Percentiles rank a stretch among this genome's conserved stretches.
Conservation (phyloP, 176 grass and related monocot genomes). For the Zoysia japonica region DNA sequence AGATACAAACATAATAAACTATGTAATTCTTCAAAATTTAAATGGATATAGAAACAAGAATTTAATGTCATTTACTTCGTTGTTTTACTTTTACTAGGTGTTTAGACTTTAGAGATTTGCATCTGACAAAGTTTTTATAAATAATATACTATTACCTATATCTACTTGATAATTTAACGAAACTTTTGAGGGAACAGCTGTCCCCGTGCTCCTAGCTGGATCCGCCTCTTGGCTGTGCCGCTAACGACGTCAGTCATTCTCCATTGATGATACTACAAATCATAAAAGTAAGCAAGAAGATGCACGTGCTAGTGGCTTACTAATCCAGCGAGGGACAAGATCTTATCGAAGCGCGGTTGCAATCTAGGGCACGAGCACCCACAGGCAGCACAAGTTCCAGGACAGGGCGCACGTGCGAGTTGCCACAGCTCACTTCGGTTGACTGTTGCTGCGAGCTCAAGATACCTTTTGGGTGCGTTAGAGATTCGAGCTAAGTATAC, state of each 20-base stretch:
- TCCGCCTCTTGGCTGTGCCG: not conserved
- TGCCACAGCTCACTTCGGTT: not conserved
- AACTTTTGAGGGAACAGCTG: no score
- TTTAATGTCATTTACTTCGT: no score
- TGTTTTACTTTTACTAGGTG: no score
- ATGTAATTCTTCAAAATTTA: no score
- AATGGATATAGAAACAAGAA: no score
- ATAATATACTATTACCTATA: no score
- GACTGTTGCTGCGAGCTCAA: not conserved
- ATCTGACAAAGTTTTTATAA: no score
- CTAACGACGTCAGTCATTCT: not conserved
- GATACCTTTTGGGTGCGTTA: not conserved
- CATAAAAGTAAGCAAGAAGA: not conserved
- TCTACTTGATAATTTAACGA: no score
- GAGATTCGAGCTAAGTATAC: not conserved
- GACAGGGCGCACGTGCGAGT: not conserved
- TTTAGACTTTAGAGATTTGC: no score
- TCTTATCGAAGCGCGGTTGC: slow-evolving; percentile 3
- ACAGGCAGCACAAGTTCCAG: slow-evolving; percentile 18
- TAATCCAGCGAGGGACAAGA: not conserved
- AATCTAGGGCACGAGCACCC: not conserved
- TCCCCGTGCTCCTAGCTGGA: no score
- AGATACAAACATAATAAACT: no score
- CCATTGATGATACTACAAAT: not conserved
- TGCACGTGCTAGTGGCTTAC: not conserved